A percentile compares a stretch with the other conserved stretches of the same genome.
Conservation (phyloP, 2,329 filamentous ascomycete genomes). For the Cercospora zeae-maydis region DNA sequence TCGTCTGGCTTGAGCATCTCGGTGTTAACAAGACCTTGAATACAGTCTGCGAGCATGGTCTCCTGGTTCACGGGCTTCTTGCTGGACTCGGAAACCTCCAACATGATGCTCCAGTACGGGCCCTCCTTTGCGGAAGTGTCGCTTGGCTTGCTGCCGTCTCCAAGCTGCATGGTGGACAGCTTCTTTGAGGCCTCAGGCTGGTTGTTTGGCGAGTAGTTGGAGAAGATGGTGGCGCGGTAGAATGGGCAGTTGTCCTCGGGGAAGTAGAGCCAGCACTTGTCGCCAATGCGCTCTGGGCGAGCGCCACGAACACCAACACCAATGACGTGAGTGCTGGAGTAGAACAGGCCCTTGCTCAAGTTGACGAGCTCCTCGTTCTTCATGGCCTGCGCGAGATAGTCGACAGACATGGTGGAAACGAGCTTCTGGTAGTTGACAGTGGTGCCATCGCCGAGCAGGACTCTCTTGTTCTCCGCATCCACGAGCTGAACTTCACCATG, state of each 20-base stretch:
- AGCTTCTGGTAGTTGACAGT: constrained; percentile 89
- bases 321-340: constrained; percentile 95
- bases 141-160: constrained; percentile 75
- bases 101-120: constrained; percentile 99
- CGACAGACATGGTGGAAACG: constrained; percentile 93
- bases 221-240: constrained; percentile 99
- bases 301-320: constrained; percentile 90
- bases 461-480: constrained; percentile 78
- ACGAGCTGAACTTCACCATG: constrained; percentile 80
- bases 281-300: constrained; percentile 91
- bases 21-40: constrained; percentile 96
- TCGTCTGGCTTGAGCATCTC: constrained; percentile 88
- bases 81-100: constrained; percentile 92
- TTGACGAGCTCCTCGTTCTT: constrained; percentile 77
- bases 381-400: constrained; percentile 82
- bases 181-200: constrained; percentile 80
- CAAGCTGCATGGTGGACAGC: constrained; percentile 80
- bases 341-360: constrained; percentile 88
- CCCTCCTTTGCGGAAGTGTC: constrained; percentile 73
- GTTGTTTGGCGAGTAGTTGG: constrained; percentile 99
- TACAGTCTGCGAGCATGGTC: constrained; percentile 83
- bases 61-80: constrained; percentile 90
- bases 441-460: constrained; percentile 77
- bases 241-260: constrained; percentile 98
- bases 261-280: constrained; percentile 99